These are phyloP conservation scores for Pleoardoris graminearum DNA, from an alignment of 2,329 filamentous ascomycete species.

Conservation along the genomic window DNA sequence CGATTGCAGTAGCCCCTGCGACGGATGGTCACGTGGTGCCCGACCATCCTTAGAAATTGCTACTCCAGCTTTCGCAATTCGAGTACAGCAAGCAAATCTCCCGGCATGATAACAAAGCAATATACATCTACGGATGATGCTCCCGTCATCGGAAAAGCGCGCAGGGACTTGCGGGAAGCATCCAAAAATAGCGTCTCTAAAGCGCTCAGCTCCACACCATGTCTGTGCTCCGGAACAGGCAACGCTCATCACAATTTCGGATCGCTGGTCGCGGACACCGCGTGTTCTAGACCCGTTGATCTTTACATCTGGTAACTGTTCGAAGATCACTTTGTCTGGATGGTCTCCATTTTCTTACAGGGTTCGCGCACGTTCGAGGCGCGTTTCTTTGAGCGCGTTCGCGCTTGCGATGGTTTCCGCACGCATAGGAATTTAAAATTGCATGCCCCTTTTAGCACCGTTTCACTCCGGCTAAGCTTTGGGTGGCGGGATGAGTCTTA, in stretches of 20 bases:
- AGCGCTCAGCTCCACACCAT: background rate
- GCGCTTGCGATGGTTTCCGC: background rate
- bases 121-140: background rate
- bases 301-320: background rate
- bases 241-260: conserved; percentile 6
- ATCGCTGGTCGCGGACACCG: background rate
- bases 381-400: too few species aligned
- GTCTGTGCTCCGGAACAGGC: background rate
- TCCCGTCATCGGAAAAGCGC: background rate
- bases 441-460: background rate
- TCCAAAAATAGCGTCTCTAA: conserved; percentile 2
- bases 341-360: background rate
- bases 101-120: too few species aligned
- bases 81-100: too few species aligned
- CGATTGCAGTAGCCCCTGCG: too few species aligned
- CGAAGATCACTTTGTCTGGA: background rate
- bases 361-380: background rate
- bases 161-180: background rate
- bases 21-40: too few species aligned
- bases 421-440: background rate
- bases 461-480: background rate
- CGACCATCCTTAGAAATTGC: too few species aligned
- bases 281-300: conserved; percentile 4
- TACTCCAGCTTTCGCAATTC: too few species aligned
- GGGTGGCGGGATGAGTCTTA: background rate